Percentiles rank a stretch among this genome's conserved stretches.
Evolutionary conservation across 495 filamentous ascomycete genomes (phyloP).

Genomic region (Penicillium simplicissimum): DNA sequence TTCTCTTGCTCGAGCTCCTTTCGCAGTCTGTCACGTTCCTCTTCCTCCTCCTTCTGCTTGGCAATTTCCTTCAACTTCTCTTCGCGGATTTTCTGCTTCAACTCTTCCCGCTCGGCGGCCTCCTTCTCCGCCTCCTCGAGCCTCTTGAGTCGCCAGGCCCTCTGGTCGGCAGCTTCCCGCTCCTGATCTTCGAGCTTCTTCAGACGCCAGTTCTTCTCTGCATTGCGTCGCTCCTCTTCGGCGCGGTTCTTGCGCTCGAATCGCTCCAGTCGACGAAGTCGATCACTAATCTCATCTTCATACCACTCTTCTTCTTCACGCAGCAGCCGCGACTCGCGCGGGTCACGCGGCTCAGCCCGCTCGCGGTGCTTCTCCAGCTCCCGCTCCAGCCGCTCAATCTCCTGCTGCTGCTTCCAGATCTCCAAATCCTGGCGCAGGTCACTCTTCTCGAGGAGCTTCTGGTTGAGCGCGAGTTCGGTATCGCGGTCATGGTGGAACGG

Average conservation of each 20-base stretch:
- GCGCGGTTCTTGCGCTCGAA: conserved; percentile 35
- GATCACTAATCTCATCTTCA: conserved; percentile 41
- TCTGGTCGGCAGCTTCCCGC: conserved; percentile 30
- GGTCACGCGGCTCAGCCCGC: conserved; percentile 15
- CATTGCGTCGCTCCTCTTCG: conserved; percentile 35
- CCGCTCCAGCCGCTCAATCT: conserved; percentile 46
- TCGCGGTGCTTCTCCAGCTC: conserved; percentile 43
- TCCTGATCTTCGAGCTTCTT: conserved; percentile 35
- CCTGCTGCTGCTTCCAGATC: conserved; percentile 43
- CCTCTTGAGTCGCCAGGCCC: conserved; percentile 30
- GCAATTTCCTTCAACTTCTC: conserved; percentile 25
- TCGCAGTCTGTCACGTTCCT: conserved; percentile 16
- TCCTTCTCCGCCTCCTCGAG: conserved; percentile 35
- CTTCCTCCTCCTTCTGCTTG: conserved; percentile 20
- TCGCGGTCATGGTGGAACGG: conserved; percentile 39
- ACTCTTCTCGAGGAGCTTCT: conserved; percentile 39
- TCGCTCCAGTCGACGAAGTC: conserved; percentile 34
- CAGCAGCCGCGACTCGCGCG: conserved; percentile 26
- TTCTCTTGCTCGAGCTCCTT: conserved; percentile 29
- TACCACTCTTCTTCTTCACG: conserved; percentile 41
- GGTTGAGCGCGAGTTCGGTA: conserved; percentile 39
- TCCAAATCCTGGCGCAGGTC: conserved; percentile 44
- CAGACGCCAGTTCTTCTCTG: conserved; percentile 31
- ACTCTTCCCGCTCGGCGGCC: conserved; percentile 33
- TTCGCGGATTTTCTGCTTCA: conserved; percentile 23